A percentile compares a stretch with the other conserved stretches of the same genome.
Conservation (phyloP, 139 green algal genomes). For the Spirogloea muscicola region DNA sequence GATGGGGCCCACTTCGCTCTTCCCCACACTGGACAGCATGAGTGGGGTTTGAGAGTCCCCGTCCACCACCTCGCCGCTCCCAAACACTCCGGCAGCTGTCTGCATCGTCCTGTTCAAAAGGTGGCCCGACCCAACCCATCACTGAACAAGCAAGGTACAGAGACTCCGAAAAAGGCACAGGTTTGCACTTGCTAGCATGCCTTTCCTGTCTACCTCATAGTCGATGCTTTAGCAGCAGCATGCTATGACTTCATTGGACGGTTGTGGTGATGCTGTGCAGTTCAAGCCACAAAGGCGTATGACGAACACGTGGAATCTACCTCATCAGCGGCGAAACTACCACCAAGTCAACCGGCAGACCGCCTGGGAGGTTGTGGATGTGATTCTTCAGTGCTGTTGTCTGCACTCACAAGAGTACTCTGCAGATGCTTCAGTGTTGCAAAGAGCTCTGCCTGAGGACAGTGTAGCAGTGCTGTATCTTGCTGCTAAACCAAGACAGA, state of each 20-base stretch:
- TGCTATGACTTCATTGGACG: not conserved
- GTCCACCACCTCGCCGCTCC: not conserved
- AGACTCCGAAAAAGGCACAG: too few relatives aligned
- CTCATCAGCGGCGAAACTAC: conserved; percentile 11
- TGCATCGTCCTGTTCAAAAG: conserved; percentile 4
- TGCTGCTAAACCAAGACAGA: too few relatives aligned
- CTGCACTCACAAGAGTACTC: not conserved
- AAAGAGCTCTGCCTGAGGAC: too few relatives aligned
- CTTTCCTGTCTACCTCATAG: not conserved
- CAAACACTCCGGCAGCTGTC: conserved; percentile 18
- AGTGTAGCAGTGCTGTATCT: not conserved
- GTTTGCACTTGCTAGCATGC: not conserved
- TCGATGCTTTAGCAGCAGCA: not conserved
- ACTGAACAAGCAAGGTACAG: not conserved
- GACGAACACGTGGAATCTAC: not conserved
- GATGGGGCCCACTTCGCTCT: conserved; percentile 7
- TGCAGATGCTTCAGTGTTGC: not conserved
- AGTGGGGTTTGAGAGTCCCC: not conserved
- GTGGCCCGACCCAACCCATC: not conserved
- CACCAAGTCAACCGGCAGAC: conserved; percentile 3
- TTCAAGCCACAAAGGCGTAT: not conserved
- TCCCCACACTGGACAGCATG: not conserved
- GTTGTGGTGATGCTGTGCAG: not conserved
- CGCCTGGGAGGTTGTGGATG: not conserved
- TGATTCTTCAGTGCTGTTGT: conserved; percentile 8